These are phyloP conservation scores for Didymella exigua DNA, from an alignment of 2,329 filamentous ascomycete genomes.

Conservation along the genomic window DNA sequence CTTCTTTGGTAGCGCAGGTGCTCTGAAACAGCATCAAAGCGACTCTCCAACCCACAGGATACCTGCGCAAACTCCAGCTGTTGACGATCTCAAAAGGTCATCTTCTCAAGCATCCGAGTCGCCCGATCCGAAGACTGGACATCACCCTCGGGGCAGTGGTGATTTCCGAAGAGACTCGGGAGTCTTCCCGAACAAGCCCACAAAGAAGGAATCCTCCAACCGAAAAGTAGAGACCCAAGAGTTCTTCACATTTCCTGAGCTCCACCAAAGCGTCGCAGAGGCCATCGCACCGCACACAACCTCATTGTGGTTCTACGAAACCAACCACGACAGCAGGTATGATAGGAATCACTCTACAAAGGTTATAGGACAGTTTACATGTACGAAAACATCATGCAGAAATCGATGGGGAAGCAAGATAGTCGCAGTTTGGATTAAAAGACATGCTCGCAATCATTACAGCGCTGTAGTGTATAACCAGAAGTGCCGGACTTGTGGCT, in stretches of 20 bases:
- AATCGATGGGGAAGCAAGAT: not conserved
- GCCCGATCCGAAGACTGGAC: not conserved
- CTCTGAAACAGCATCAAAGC: not conserved
- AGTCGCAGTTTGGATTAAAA: not conserved
- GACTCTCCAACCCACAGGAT: not conserved
- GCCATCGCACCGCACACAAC: not conserved
- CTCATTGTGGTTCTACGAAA: not conserved
- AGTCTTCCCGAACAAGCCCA: not conserved
- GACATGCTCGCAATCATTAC: not conserved
- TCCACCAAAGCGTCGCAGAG: not conserved
- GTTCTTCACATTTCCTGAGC: not conserved
- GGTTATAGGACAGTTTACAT: not conserved
- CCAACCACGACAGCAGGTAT: not conserved
- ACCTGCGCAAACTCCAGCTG: not conserved
- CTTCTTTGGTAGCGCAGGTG: not conserved
- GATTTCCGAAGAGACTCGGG: not conserved
- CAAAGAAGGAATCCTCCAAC: not conserved
- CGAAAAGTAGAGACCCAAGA: not conserved
- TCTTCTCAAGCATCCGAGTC: not conserved
- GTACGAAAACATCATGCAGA: not conserved
- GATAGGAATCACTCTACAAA: not conserved
- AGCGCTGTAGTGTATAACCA: not conserved
- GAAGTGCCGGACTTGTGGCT: slow-evolving; percentile 23
- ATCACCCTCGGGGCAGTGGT: not conserved
- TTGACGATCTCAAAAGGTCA: not conserved